phyloP scores from a whole-genome alignment of 2,329 filamentous ascomycete species.

The Penicillium olsonii region DNA sequence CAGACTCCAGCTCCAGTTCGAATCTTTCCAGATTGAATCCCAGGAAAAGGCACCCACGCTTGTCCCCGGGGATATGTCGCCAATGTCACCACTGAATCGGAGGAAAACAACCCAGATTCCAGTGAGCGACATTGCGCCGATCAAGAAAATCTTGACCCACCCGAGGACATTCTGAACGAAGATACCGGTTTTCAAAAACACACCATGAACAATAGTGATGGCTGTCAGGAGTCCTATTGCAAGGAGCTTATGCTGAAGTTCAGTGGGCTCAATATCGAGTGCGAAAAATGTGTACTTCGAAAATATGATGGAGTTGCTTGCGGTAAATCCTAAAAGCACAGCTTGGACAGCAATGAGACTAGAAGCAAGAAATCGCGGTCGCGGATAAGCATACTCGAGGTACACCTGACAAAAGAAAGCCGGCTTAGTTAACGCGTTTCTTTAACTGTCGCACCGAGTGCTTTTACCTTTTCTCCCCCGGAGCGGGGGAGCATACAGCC shows the following conservation, averaged over 20 bases:
- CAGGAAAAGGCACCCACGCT: constrained; percentile 37
- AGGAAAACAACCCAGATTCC: constrained; percentile 61
- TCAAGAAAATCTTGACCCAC: constrained; percentile 63
- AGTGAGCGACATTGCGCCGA: constrained; percentile 63
- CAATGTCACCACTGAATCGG: constrained; percentile 27
- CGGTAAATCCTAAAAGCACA: constrained; percentile 66
- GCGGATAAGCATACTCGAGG: constrained; percentile 67
- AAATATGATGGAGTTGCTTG: constrained; percentile 70
- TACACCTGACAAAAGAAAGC: constrained; percentile 60
- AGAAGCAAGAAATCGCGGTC: constrained; percentile 64
- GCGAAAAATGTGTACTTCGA: constrained; percentile 66
- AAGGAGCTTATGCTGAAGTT: constrained; percentile 56
- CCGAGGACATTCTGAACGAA: constrained; percentile 63
- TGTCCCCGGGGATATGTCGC: neutral
- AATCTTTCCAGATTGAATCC: constrained; percentile 62
- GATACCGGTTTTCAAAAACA: constrained; percentile 60
- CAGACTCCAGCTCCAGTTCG: constrained; percentile 68
- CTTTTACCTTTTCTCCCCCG: constrained; percentile 63
- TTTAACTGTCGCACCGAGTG: constrained; percentile 48
- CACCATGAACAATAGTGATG: constrained; percentile 62
- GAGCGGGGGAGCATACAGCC: constrained; percentile 71
- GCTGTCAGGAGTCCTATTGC: constrained; percentile 58
- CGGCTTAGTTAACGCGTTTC: constrained; percentile 40
- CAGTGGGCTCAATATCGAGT: constrained; percentile 53
- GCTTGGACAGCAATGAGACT: constrained; percentile 65